Conservation (phyloP, 2,329 filamentous ascomycete species). For the Fusarium sp. region DNA sequence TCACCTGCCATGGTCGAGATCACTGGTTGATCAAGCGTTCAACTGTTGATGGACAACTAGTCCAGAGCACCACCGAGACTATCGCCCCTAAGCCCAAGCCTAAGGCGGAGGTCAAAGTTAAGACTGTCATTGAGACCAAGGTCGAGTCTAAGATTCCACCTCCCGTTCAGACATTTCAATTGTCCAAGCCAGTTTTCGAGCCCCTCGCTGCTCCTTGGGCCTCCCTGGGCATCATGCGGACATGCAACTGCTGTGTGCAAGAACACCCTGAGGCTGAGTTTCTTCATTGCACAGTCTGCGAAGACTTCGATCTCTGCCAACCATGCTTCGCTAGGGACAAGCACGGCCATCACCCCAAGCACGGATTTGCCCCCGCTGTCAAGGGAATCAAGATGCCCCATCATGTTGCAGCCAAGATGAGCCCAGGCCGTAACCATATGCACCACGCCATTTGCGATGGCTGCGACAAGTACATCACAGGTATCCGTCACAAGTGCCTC, state of each 20-base stretch:
- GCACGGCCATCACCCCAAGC: conserved; percentile 91
- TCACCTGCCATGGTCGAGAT: conserved; percentile 77
- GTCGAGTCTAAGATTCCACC: conserved; percentile 35
- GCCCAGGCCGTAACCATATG: conserved; percentile 78
- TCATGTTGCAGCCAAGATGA: conserved; percentile 72
- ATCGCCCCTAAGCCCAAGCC: conserved; percentile 67
- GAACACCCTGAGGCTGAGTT: conserved; percentile 81
- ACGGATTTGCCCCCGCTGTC: conserved; percentile 77
- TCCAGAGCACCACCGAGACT: conserved; percentile 86
- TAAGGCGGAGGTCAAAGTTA: conserved; percentile 36
- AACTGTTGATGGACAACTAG: conserved; percentile 78
- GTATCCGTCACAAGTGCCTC: conserved; percentile 94
- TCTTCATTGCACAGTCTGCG: conserved; percentile 83
- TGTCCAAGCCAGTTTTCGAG: conserved; percentile 34
- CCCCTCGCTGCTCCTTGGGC: conserved; percentile 31
- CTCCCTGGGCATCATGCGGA: conserved; percentile 58
- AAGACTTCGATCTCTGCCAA: conserved; percentile 93
- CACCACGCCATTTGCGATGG: conserved; percentile 95
- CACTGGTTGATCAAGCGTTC: conserved; percentile 97
- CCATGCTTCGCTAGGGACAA: conserved; percentile 76
- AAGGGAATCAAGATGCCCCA: conserved; percentile 67
- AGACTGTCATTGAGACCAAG: conserved; percentile 31
- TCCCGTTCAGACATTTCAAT: conserved; percentile 10
- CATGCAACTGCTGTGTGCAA: conserved; percentile 72
- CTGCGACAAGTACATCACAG: conserved; percentile 86